Conservation (phyloP, 2,329 filamentous ascomycete species). For the Alternaria atra region DNA sequence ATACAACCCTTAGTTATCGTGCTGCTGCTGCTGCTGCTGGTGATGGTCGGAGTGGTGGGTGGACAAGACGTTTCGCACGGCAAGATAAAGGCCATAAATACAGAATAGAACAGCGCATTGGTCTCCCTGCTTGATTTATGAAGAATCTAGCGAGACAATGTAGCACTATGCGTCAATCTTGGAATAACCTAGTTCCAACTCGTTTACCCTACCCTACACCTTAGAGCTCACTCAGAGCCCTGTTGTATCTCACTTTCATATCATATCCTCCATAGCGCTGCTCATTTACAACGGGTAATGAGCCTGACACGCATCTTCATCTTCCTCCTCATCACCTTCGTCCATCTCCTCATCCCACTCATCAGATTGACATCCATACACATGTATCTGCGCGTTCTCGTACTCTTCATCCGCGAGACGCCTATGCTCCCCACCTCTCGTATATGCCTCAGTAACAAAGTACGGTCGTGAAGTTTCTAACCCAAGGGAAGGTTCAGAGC, state of each 20-base stretch:
- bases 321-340: background rate
- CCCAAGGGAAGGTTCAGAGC: background rate
- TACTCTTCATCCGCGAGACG: background rate
- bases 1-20: no score
- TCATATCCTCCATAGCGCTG: no score
- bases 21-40: no score
- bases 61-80: no score
- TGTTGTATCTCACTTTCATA: no score
- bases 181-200: background rate
- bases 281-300: no score
- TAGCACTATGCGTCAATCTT: background rate
- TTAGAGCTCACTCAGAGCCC: no score
- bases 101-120: background rate
- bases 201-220: background rate
- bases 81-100: background rate
- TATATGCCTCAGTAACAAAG: constrained; percentile 9
- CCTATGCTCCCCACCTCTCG: background rate
- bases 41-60: no score
- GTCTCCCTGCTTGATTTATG: background rate
- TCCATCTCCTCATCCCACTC: background rate
- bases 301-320: background rate
- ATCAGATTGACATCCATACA: background rate
- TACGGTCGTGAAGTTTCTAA: background rate
- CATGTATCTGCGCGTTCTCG: background rate
- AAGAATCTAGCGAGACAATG: background rate